Percentiles rank a stretch among this genome's conserved stretches.
Conservation (phyloP, 345 rosid genomes). For the Erysimum cheiranthoides region DNA sequence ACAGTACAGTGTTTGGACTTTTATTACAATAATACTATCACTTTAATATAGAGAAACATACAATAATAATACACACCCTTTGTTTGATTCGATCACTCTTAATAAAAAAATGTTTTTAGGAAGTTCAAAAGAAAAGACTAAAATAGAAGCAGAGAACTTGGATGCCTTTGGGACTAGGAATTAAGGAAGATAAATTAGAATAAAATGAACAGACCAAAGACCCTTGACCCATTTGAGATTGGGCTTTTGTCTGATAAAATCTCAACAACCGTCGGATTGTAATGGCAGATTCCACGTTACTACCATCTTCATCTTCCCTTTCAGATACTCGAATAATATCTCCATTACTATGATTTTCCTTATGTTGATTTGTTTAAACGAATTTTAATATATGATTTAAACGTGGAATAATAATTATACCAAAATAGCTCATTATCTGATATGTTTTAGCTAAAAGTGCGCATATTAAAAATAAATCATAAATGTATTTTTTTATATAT, state of each 20-base stretch:
- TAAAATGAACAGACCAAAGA: slow-evolving; percentile 33
- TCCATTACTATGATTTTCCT: slow-evolving; percentile 25
- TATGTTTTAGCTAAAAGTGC: too few species aligned
- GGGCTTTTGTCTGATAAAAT: slow-evolving; percentile 11
- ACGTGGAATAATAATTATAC: slow-evolving; percentile 10
- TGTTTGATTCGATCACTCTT: slow-evolving; percentile 37
- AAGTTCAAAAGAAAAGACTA: slow-evolving; percentile 26
- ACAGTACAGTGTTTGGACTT: slow-evolving; percentile 20
- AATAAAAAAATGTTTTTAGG: slow-evolving; percentile 12
- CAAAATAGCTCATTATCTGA: slow-evolving; percentile 7
- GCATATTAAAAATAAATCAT: too few species aligned
- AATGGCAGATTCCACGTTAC: slow-evolving; percentile 30
- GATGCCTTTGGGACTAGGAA: slow-evolving; percentile 38
- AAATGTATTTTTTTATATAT: too few species aligned
- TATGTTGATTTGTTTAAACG: background rate
- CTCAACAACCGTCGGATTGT: slow-evolving; percentile 38
- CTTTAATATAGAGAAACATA: slow-evolving; percentile 18
- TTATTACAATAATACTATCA: background rate
- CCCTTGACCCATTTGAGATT: slow-evolving; percentile 28
- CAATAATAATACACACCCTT: slow-evolving; percentile 21
- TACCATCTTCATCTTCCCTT: slow-evolving; percentile 30
- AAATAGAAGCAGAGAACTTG: slow-evolving; percentile 36
- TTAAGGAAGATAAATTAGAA: background rate
- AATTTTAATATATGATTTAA: slow-evolving; percentile 4
- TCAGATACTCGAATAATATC: slow-evolving; percentile 36